A percentile compares a stretch with the other conserved stretches of the same genome.
These are phyloP conservation scores for Seminavis robusta DNA, from an alignment of 108 stramenopile species.

Conservation along the genomic window DNA sequence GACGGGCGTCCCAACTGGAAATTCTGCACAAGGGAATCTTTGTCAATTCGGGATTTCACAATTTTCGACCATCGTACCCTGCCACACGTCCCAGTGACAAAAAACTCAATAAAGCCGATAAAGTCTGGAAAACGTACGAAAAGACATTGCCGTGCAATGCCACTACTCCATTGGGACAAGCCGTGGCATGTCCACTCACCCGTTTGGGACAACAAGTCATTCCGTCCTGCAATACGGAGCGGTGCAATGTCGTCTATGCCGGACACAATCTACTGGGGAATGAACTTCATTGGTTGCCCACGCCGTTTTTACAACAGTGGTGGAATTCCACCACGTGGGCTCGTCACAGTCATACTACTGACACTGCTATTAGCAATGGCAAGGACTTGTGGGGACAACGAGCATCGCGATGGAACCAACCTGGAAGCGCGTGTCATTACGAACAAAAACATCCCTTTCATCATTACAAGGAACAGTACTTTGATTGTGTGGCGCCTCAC, in stretches of 20 bases:
- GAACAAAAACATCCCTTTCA: too few relatives aligned
- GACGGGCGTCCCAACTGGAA: not conserved
- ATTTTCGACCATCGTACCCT: constrained; percentile 10
- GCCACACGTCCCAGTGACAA: too few relatives aligned
- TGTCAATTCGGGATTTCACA: constrained; percentile 13
- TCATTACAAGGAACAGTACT: too few relatives aligned
- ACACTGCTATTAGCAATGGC: too few relatives aligned
- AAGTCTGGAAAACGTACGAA: constrained; percentile 15
- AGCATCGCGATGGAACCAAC: too few relatives aligned
- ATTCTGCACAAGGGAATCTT: constrained; percentile 12
- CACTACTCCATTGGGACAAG: constrained; percentile 34
- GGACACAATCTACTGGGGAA: constrained; percentile 32
- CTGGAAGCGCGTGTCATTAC: too few relatives aligned
- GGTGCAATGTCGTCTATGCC: constrained; percentile 22
- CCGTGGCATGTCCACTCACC: constrained; percentile 28
- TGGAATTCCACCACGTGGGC: constrained; percentile 19
- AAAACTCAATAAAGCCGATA: not conserved
- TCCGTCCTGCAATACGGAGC: too few relatives aligned
- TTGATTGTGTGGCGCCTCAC: not conserved
- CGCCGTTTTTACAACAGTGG: constrained; percentile 19
- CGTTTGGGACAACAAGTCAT: too few relatives aligned
- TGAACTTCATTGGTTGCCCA: constrained; percentile 48
- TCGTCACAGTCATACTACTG: too few relatives aligned
- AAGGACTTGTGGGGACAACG: too few relatives aligned
- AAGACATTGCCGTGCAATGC: constrained; percentile 27